Evolutionary conservation across 2,329 filamentous ascomycete species (phyloP), one percentile per base, ranked within the genome.

Genomic region (Pseudocercospora eumusae): DNA sequence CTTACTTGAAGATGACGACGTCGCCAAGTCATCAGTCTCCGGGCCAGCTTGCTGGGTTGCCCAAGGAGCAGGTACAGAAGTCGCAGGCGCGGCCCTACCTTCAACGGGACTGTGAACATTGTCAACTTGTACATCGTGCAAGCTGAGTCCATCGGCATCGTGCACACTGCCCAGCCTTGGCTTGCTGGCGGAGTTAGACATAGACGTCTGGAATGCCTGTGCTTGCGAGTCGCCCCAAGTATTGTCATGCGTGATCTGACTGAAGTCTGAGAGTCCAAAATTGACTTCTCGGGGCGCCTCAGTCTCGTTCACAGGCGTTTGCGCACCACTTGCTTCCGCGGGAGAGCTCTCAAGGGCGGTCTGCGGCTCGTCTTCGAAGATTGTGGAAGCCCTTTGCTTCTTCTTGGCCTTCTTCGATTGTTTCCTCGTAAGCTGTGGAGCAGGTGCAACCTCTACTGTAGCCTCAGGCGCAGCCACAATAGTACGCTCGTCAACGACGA

Each of bases 371-470:
- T 68, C 65, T 25, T 62, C 67, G 10, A 61, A 65, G 23, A 65
- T 59, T n/a, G 61, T 60, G 33, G 61, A 53, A 21, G 56, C 57
- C 31, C 60, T 61, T 10, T 60, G 55, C 52, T 71, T 69, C 60
- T 71, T 71, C 64, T 69, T 72, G 15, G 42, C 61, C 50, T 73
- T 73, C 64, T 73, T 73, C 3, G 69, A 69, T 23, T 65, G 65
- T 62, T 71, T 73, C 25, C 65, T 63, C n/a, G 59, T 66, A 47
- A 70, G 61, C 50, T 66, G 54, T 15, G 61, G 64, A 9, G 59
- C 63, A 11, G 57, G 45, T 13, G 20, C 31, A 10, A 62, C 52
- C 33, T 66, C 66, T 1, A 44, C 36, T 10, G 28, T 45, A n/a
- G 45, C 49, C 21, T 58, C 62, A 18, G 53, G 60, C 27, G 56